These are phyloP conservation scores for Auriscalpium vulgare DNA, from an alignment of 768 basidiomycete genomes.

Conservation along the genomic window DNA sequence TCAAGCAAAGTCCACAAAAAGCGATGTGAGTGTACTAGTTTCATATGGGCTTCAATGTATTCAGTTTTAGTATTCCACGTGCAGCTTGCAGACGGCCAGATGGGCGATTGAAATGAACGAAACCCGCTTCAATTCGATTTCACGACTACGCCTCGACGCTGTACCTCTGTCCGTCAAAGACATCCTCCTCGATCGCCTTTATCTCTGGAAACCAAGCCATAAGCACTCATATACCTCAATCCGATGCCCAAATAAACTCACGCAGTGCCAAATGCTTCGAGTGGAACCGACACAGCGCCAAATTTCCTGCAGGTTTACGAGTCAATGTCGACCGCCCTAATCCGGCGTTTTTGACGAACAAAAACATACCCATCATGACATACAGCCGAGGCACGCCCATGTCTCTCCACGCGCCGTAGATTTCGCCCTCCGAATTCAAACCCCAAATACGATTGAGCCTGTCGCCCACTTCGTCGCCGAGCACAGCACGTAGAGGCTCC, in stretches of 20 bases:
- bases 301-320: conserved; percentile 32
- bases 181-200: neutral
- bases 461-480: conserved; percentile 36
- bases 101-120: no score
- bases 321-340: neutral
- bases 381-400: conserved; percentile 47
- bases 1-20: no score
- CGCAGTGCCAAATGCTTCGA: conserved; percentile 61
- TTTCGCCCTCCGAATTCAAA: conserved; percentile 56
- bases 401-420: conserved; percentile 42
- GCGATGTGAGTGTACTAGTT: no score
- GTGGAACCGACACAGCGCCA: conserved; percentile 56
- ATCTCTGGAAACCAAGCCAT: neutral
- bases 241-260: conserved; percentile 27
- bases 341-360: neutral
- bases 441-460: conserved; percentile 53
- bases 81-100: no score
- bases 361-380: conserved; percentile 46
- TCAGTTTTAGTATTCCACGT: no score
- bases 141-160: neutral
- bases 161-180: neutral
- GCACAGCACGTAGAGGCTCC: conserved; percentile 32
- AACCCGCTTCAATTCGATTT: no score
- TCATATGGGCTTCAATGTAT: no score
- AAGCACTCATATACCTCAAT: neutral